Evolutionary conservation across 805 yeast genomes (phyloP).

Genomic region (Yarrowia yakushimensis): DNA sequence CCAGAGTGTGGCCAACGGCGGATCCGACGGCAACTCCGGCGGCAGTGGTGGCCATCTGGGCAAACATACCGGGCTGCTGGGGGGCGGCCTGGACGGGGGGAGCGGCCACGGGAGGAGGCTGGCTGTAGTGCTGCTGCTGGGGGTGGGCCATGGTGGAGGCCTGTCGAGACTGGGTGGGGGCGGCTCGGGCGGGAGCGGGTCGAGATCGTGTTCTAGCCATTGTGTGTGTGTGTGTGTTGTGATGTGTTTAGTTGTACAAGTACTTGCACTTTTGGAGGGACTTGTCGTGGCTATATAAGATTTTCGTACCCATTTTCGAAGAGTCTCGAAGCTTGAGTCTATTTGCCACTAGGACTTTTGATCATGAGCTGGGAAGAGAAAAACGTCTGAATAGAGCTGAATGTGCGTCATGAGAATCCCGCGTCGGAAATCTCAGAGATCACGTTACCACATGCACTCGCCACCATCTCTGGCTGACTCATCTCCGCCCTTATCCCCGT

Average conservation of each 20-base stretch:
- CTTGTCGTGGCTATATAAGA: conserved; percentile 19
- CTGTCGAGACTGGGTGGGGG: conserved; percentile 52
- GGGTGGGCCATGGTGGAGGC: conserved; percentile 56
- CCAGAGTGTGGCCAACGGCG: conserved; percentile 92
- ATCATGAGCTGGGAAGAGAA: not conserved
- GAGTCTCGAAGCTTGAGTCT: conserved; percentile 22
- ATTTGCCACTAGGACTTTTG: conserved; percentile 24
- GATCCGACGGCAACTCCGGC: conserved; percentile 99
- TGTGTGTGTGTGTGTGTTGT: conserved; percentile 18
- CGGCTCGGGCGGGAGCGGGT: conserved; percentile 43
- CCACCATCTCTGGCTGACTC: not conserved
- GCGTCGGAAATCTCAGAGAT: not conserved
- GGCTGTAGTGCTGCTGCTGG: conserved; percentile 48
- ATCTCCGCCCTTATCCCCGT: not conserved
- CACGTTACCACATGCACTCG: not conserved
- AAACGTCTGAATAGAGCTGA: not conserved
- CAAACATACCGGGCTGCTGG: conserved; percentile 76
- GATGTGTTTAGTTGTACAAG: not conserved
- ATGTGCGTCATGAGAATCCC: not conserved
- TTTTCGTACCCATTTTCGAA: conserved; percentile 17
- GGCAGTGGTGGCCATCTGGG: conserved; percentile 98
- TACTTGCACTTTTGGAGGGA: too few species aligned
- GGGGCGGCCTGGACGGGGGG: conserved; percentile 47
- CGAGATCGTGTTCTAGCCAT: conserved; percentile 41
- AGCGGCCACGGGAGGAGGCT: conserved; percentile 44